Evolutionary conservation across 1,284 basidiomycete species (phyloP), one percentile per base, ranked within the genome.

Genomic region (Irpex sp.): DNA sequence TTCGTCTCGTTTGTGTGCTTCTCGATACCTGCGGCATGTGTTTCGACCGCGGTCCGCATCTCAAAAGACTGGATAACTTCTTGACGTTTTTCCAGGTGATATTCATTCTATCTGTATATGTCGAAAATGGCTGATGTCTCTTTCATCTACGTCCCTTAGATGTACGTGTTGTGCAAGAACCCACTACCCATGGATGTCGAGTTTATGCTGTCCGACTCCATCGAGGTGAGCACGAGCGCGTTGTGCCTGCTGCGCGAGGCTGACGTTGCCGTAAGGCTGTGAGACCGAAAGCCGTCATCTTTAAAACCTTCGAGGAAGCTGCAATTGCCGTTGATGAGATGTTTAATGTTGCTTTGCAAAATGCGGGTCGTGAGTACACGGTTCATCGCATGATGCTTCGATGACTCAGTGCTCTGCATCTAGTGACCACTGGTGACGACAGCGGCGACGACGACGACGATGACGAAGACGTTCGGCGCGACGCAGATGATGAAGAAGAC

Each of bases 1-100:
- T 99, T 59, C 85, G 97, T 8, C 82, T 99, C 61, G 87, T 97
- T 54, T 99, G 97, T 71, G 91, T 92, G 5, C 79, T 99, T 53
- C 81, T 99, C 21, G 96, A 98, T 73, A 95, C 95, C 0, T 97
- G 95, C 74, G 97, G 96, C n/a, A 92, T 94, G 81, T 98, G 96
- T 77, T 98, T 99, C 75, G 95, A 97, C 74, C 87, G 91, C 53
- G 96, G 96, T 2, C 88, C 90, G 5, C 89, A 95, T 70, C 92
- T 89, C 76, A 92, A 91, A 77, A 97, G 95, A 73, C 79, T 99
- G 9, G 96, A 98, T 75, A 92, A 90, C 68, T 97, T 97, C 74
- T 77, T 99, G 65, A 83, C 86, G 8, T 96, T 98, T 76, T 95
- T 98, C 75, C 95, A 98, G 83, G 94, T 95, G 26, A 69, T 70